Base-by-base conservation (phyloP, 2,329 filamentous ascomycete genomes). In the Trichoderma breve region DNA sequence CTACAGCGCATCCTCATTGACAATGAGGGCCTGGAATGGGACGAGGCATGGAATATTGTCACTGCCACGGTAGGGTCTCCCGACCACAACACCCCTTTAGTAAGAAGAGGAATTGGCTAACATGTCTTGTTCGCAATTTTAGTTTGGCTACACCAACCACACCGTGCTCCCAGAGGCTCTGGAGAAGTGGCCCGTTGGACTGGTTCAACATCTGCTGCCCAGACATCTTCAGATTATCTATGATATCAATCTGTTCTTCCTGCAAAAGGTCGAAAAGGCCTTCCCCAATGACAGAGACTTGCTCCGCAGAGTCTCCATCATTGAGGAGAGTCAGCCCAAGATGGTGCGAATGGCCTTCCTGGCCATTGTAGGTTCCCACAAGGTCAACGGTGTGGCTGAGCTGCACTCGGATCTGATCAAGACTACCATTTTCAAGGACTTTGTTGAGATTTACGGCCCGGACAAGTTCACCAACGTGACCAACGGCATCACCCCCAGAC, bases 391-490 rank as follows among this genome's bases (percentile, higher is more conserved):
- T 81, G 96, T 99, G 43, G 96, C 96, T 39, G 96, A 99, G 84
- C 85, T 99, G 75, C 96, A 99, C 84, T 99, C 96, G 0, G 96
- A 99, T 80, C 87, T 99, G 72, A 97, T 99, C 86, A 96, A 96
- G 86, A 97, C 95, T 0, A 99, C 96, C n/a, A 97, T 99, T 76
- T 98, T 99, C 90, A 98, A 96, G 82, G 96, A 99, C 82, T 99
- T 99, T 82, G 95, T 99, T 73, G 88, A 90, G 77, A 93, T 99
- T 75, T 99, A 96, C 78, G 96, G 96, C 3, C 92, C 92, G 0
- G 96, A 99, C 87, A 98, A 98, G 82, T 99, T 99, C 83, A 97
- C 93, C 72, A 99, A 99, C 78, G 95, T 99, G 75, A 99, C 96
- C 75, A 99, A 99, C 81, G 96, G 96, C 72, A 97, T 99, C 80